Evolutionary conservation across 2,329 filamentous ascomycete genomes (phyloP).

Genomic region (Apiospora aurea): DNA sequence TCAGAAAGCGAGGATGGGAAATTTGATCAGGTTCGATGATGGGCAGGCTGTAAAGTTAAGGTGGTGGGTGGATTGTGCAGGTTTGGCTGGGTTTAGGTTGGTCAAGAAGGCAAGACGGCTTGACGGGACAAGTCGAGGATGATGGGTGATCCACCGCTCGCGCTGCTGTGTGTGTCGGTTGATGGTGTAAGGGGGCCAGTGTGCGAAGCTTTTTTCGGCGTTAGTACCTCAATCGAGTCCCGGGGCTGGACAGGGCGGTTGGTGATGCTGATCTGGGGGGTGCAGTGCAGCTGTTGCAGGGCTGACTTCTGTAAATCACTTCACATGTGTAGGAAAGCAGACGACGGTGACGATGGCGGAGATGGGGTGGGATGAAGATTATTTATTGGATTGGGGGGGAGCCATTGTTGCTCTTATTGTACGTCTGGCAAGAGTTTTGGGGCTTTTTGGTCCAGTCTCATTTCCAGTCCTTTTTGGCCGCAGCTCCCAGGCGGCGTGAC

Average conservation of each 20-base stretch:
- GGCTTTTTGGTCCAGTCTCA: constrained; percentile 21
- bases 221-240: constrained; percentile 17
- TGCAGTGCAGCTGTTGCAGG: constrained; percentile 27
- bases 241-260: constrained; percentile 12
- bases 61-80: constrained; percentile 25
- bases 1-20: constrained; percentile 20
- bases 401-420: constrained; percentile 20
- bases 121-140: constrained; percentile 15
- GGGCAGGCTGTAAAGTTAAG: constrained; percentile 26
- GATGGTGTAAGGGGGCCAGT: constrained; percentile 24
- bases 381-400: constrained; percentile 32
- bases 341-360: constrained; percentile 34
- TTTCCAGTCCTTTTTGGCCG: constrained; percentile 21
- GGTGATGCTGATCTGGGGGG: constrained; percentile 15
- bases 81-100: constrained; percentile 25
- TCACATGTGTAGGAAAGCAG: constrained; percentile 23
- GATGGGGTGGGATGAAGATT: constrained; percentile 29
- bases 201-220: constrained; percentile 27
- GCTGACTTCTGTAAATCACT: constrained; percentile 26
- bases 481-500: constrained; percentile 21
- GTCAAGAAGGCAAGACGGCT: constrained; percentile 18
- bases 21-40: constrained; percentile 19
- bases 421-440: constrained; percentile 9
- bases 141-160: constrained; percentile 23
- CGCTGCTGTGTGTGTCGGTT: constrained; percentile 19